phyloP scores from a whole-genome alignment of 78 protist species.

The Monosiga brevicollis region DNA sequence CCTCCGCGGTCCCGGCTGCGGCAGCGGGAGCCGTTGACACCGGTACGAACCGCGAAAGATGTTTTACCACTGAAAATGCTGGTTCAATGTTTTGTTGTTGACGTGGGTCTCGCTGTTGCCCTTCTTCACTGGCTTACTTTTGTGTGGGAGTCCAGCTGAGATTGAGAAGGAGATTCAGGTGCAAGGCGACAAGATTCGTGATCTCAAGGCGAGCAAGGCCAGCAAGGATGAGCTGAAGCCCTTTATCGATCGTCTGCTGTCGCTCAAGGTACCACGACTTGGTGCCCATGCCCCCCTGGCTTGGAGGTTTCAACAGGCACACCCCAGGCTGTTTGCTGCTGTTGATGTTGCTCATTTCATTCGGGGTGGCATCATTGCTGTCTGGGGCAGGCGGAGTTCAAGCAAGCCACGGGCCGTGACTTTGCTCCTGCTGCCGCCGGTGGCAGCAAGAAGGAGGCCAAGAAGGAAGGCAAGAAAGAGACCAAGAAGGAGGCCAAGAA shows the following conservation, averaged over 20 bases:
- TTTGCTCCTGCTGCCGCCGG: not conserved
- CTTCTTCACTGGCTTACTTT: not conserved
- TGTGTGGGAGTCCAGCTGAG: not conserved
- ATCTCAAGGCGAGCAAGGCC: slow-evolving; percentile 4
- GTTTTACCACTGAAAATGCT: no score
- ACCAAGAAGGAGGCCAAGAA: no score
- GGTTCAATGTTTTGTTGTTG: no score
- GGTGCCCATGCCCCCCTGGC: no score
- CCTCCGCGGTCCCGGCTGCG: no score
- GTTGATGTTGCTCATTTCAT: no score
- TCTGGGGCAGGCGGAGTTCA: no score
- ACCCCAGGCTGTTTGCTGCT: no score
- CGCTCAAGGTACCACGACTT: slow-evolving; percentile 27
- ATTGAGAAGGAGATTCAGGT: not conserved
- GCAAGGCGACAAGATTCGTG: slow-evolving; percentile 12
- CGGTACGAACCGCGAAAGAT: no score
- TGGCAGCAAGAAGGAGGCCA: not conserved
- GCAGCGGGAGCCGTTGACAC: no score
- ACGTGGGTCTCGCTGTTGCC: not conserved
- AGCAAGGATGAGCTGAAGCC: not conserved
- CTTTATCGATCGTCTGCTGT: not conserved
- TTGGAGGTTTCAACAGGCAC: no score
- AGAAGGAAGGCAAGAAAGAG: not conserved
- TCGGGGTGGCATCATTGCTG: no score
- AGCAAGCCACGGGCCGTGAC: not conserved